Percentiles rank a stretch among this genome's conserved stretches.
These are phyloP conservation scores for Volvox reticuliferus DNA, from an alignment of 139 green algal species.

Conservation along the genomic window DNA sequence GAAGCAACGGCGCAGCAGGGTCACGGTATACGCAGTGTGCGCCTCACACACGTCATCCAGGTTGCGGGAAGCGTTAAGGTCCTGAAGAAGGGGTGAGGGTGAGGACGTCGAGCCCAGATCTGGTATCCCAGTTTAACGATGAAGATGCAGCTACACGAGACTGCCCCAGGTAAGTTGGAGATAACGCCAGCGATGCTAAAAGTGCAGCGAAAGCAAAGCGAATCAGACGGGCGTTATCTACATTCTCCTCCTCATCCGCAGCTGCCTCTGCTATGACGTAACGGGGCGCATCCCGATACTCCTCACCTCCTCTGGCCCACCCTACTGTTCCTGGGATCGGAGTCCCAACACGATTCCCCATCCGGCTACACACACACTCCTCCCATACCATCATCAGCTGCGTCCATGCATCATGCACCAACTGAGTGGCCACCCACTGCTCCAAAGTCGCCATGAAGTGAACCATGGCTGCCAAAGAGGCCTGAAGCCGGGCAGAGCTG, in stretches of 20 bases:
- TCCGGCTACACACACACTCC: background rate
- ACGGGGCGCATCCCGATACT: too few species aligned
- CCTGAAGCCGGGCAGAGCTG: background rate
- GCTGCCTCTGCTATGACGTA: too few species aligned
- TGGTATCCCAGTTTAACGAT: too few species aligned
- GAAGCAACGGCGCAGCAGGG: constrained; percentile 47
- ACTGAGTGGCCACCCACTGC: constrained; percentile 43
- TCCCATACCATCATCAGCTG: background rate
- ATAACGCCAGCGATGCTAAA: too few species aligned
- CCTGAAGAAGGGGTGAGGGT: background rate
- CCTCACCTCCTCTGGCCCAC: too few species aligned
- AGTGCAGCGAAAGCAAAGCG: too few species aligned
- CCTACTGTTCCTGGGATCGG: too few species aligned
- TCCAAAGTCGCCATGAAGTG: constrained; percentile 37
- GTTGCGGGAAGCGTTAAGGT: constrained; percentile 3
- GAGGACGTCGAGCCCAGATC: background rate
- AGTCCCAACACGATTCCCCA: too few species aligned
- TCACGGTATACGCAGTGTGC: constrained; percentile 29
- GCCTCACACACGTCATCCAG: constrained; percentile 47
- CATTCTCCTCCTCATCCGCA: too few species aligned
- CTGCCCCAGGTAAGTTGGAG: too few species aligned
- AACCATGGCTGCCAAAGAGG: constrained; percentile 2
- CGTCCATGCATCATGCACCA: constrained; percentile 27
- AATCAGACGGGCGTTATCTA: too few species aligned
- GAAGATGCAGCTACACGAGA: too few species aligned